Evolutionary conservation across 345 rosid species (phyloP), one percentile per base, ranked within the genome.

Genomic region (Populus pruinosa): DNA sequence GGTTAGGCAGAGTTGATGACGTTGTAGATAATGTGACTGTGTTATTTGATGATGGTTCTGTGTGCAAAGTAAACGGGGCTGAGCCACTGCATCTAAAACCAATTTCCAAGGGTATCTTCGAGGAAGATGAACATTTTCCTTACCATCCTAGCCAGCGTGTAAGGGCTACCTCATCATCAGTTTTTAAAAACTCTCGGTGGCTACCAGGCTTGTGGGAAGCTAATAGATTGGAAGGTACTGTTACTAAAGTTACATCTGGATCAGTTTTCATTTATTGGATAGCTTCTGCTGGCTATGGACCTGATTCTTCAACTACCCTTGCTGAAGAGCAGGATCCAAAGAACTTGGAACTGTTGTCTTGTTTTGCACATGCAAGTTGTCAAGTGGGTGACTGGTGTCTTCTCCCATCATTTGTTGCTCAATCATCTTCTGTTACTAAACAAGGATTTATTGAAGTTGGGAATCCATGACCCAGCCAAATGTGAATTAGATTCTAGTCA

Each of bases 61-160:
- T 88, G 73, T 96, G 99, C 89, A 89, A 91, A 87, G 95, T 96
- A 64, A 76, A 68, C 69, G 95, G 92, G 80, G 97, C 92, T 71
- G 98, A 96, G 76, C 97, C 99, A 17, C 83, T 84, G 75, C 93
- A 78, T 62, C 91, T 91, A 67, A 92, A 82, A 88, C 97, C 99
- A 74, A 80, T 86, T 70, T 76, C 89, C 77, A 90, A 87, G 85
- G 91, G 85, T 79, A 79, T 89, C 69, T 90, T 96, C 74, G 97
- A 96, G 83, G 99, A 91, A 76, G 92, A 90, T 78, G 91, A 93
- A 13, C 84, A 91, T 83, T 90, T 85, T 75, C 94, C 97, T 9
- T 94, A 96, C 84, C 83, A 94, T 78, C 98, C 97, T 36, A 97
- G 99, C 64, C 99, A 93, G 86, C 97, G 93, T 43, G 99, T 96